Conservation (phyloP, 116 monocot species). For the Zostera marina region DNA sequence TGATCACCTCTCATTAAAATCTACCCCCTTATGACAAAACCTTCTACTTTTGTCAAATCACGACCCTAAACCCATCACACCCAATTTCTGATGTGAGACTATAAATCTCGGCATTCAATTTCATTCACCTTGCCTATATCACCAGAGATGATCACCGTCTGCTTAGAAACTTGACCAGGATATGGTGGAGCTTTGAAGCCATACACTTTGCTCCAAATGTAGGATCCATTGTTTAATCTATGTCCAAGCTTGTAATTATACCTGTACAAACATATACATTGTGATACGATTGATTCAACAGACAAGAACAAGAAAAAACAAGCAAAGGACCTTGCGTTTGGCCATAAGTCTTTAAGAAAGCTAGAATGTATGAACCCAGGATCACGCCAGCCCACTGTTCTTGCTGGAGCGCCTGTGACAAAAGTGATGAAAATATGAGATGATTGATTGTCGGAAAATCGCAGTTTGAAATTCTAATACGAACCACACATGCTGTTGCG, state of each 20-base stretch:
- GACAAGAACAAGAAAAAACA: neutral
- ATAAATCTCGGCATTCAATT: neutral
- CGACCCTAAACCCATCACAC: no score
- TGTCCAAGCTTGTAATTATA: conserved; percentile 84
- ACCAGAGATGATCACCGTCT: conserved; percentile 68
- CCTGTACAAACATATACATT: conserved; percentile 14
- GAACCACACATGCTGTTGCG: conserved; percentile 52
- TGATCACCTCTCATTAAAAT: no score
- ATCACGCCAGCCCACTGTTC: conserved; percentile 87
- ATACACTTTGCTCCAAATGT: conserved; percentile 52
- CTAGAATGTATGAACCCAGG: conserved; percentile 76
- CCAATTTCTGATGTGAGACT: no score
- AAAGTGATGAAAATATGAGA: neutral
- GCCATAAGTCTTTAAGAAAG: conserved; percentile 68
- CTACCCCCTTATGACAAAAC: no score
- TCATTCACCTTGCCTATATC: conserved; percentile 77
- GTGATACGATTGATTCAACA: neutral
- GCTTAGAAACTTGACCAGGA: conserved; percentile 76
- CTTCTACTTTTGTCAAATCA: no score
- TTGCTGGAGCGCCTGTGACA: conserved; percentile 57
- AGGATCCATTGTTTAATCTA: conserved; percentile 41
- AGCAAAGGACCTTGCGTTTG: conserved; percentile 29
- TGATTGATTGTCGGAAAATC: no score
- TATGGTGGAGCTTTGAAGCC: conserved; percentile 69
- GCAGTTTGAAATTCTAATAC: neutral